A percentile compares a stretch with the other conserved stretches of the same genome.
These are phyloP conservation scores for Xylaria nigripes DNA, from an alignment of 495 filamentous ascomycete genomes.

Conservation along the genomic window DNA sequence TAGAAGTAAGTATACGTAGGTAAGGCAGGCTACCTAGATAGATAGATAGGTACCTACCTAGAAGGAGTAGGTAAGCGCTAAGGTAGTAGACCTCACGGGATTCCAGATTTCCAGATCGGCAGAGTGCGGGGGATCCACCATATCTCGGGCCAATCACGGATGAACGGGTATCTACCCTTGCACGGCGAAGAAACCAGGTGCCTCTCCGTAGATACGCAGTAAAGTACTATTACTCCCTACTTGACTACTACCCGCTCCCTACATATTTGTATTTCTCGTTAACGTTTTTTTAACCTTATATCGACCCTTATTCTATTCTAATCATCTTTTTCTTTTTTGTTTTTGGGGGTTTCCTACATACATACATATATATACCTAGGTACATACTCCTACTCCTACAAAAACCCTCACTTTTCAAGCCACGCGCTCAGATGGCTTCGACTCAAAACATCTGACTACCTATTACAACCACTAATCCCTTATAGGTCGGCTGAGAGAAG, in stretches of 20 bases:
- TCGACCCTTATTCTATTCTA: no score
- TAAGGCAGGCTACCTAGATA: no score
- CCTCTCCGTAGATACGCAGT: no score
- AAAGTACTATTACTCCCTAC: no score
- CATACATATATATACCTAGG: not conserved
- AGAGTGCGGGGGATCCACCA: not conserved
- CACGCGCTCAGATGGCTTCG: not conserved
- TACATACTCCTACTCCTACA: no score
- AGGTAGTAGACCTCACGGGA: not conserved
- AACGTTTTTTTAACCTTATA: no score
- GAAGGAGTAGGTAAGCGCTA: not conserved
- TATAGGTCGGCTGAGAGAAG: not conserved
- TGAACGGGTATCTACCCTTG: not conserved
- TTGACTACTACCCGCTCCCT: no score
- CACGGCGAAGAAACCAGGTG: no score
- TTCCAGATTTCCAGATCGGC: not conserved
- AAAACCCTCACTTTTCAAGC: not conserved
- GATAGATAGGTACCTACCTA: no score
- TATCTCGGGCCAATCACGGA: not conserved
- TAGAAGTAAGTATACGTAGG: no score
- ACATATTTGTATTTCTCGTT: no score
- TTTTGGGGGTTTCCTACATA: not conserved
- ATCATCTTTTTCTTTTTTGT: not conserved
- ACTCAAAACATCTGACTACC: not conserved
- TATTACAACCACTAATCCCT: not conserved